Percentiles rank a stretch among this genome's conserved stretches.
Evolutionary conservation across 2,329 filamentous ascomycete species (phyloP).

Genomic region (Hypoxylon sp.): DNA sequence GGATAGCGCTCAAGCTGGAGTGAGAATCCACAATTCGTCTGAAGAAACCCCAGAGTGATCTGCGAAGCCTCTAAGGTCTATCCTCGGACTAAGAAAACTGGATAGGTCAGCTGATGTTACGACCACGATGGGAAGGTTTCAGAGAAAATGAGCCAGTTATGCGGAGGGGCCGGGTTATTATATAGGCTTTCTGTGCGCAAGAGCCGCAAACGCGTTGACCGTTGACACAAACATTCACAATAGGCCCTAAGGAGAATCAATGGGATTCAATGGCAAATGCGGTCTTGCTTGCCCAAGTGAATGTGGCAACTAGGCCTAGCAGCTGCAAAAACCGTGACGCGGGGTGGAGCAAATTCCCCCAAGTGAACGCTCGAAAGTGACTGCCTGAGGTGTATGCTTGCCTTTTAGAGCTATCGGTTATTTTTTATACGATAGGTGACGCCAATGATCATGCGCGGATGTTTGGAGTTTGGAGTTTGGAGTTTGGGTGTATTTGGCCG

Average conservation of each 20-base stretch:
- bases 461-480: background rate
- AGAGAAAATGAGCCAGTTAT: conserved; percentile 9
- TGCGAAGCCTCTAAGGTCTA: conserved; percentile 23
- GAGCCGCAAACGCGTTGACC: conserved; percentile 39
- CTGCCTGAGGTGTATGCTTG: conserved; percentile 15
- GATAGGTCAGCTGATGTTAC: conserved; percentile 26
- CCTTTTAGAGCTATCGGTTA: conserved; percentile 31
- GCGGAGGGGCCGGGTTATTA: conserved; percentile 23
- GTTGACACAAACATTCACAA: conserved; percentile 18
- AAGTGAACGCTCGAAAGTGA: too few species aligned
- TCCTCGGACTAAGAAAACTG: conserved; percentile 29
- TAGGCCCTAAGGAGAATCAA: conserved; percentile 25
- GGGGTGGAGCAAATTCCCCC: background rate
- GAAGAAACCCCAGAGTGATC: conserved; percentile 21
- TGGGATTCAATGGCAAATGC: conserved; percentile 27
- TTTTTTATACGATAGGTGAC: conserved; percentile 26
- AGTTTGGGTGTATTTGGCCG: background rate
- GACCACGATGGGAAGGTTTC: conserved; percentile 17
- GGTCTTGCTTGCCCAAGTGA: conserved; percentile 18
- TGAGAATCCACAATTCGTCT: conserved; percentile 28
- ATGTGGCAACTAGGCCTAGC: conserved; percentile 18
- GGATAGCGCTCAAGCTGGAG: conserved; percentile 11
- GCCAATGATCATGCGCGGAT: conserved; percentile 31
- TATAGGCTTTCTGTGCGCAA: conserved; percentile 24
- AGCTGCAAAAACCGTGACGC: background rate